These are phyloP conservation scores for Trichoderma virens DNA, from an alignment of 495 filamentous ascomycete species.

Conservation along the genomic window DNA sequence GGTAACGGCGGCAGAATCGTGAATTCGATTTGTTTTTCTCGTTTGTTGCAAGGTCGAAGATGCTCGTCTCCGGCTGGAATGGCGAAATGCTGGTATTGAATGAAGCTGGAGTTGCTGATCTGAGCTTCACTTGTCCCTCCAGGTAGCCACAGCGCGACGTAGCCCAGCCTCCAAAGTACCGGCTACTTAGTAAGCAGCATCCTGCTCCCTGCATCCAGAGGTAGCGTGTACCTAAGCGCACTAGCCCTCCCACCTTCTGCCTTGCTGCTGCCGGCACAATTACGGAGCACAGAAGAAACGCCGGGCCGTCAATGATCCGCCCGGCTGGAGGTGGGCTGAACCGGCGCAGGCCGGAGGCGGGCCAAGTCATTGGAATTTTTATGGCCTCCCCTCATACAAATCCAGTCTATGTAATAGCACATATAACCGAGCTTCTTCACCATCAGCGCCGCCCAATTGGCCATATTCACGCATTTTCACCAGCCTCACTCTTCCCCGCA, in stretches of 20 bases:
- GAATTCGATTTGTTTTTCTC: not conserved
- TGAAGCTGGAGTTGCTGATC: not conserved
- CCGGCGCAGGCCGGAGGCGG: constrained; percentile 1
- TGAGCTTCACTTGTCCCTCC: constrained; percentile 1
- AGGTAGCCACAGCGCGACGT: constrained; percentile 10
- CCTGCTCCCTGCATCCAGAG: not conserved
- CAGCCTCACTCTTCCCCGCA: not conserved
- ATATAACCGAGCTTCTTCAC: not conserved
- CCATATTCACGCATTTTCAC: too few species aligned
- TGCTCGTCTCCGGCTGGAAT: not conserved
- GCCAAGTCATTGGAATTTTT: not conserved
- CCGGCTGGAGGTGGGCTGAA: not conserved
- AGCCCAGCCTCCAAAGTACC: not conserved
- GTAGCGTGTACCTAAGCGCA: not conserved
- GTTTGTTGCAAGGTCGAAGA: not conserved
- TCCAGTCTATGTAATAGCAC: not conserved
- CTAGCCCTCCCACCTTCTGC: too few species aligned
- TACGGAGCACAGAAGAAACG: not conserved
- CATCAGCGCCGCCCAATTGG: not conserved
- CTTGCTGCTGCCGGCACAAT: too few species aligned
- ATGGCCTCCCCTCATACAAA: not conserved
- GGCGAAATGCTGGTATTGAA: not conserved
- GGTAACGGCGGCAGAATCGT: not conserved
- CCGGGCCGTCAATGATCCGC: constrained; percentile 6
- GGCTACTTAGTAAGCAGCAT: not conserved